Conservation (phyloP, 73 alveolate species). For the Paramecium pentaurelia region DNA sequence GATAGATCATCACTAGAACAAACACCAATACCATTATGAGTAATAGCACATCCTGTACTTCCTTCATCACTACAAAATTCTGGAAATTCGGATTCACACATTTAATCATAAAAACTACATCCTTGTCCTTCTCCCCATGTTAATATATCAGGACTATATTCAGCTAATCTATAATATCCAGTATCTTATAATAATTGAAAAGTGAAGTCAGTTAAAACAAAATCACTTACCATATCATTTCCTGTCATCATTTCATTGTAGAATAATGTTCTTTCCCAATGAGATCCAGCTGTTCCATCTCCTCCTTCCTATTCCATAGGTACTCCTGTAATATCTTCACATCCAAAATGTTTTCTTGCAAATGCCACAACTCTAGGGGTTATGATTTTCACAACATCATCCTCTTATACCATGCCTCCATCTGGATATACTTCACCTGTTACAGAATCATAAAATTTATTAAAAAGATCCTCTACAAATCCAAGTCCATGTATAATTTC, state of each 20-base stretch:
- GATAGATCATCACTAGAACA: background rate
- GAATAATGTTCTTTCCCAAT: slow-evolving; percentile 6
- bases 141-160: background rate
- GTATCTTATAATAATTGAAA: background rate
- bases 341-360: background rate
- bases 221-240: background rate
- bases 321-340: background rate
- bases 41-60: background rate
- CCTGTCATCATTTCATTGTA: slow-evolving; percentile 37
- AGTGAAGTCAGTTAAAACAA: background rate
- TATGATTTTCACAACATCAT: background rate
- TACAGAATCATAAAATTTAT: background rate
- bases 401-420: background rate
- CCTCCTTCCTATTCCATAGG: background rate
- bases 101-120: background rate
- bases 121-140: slow-evolving; percentile 33
- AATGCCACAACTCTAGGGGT: background rate
- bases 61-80: slow-evolving; percentile 1
- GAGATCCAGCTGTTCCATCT: background rate
- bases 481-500: slow-evolving; percentile 21
- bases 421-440: background rate
- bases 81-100: background rate
- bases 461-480: background rate
- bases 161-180: background rate
- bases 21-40: background rate